Evolutionary conservation across 106 monocot species (phyloP).

Genomic region (Chionographis japonica): DNA sequence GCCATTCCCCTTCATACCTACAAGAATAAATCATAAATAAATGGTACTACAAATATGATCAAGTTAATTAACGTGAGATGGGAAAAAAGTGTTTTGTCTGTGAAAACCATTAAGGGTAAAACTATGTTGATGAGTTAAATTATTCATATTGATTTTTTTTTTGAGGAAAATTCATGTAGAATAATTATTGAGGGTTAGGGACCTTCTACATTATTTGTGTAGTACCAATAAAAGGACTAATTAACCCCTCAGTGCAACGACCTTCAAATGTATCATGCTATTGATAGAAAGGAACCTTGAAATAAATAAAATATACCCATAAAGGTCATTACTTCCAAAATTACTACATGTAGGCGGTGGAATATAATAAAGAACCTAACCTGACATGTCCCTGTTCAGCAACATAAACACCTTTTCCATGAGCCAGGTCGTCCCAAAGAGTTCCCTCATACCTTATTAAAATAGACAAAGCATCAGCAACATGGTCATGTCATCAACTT

Average conservation of each 20-base stretch:
- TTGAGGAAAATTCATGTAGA: too few relatives aligned
- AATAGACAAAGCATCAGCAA: background rate
- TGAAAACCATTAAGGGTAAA: background rate
- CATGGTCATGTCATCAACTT: background rate
- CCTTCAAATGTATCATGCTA: too few relatives aligned
- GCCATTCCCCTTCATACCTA: slow-evolving; percentile 92
- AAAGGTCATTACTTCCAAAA: too few relatives aligned
- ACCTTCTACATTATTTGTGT: too few relatives aligned
- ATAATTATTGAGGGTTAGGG: too few relatives aligned
- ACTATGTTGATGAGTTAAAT: background rate
- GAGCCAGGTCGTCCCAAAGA: slow-evolving; percentile 82
- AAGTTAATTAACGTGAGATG: too few relatives aligned
- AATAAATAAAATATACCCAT: background rate
- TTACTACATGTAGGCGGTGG: background rate
- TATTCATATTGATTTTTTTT: too few relatives aligned
- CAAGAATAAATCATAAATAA: background rate
- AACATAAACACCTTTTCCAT: slow-evolving; percentile 93
- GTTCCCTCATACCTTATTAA: slow-evolving; percentile 70
- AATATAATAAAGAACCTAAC: slow-evolving; percentile 22
- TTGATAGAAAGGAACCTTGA: background rate
- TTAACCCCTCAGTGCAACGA: too few relatives aligned
- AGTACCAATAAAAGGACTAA: too few relatives aligned
- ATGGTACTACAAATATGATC: background rate
- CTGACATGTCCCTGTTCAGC: slow-evolving; percentile 62
- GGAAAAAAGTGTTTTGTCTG: background rate